phyloP scores from a whole-genome alignment of 805 yeast genomes.

The Saturnispora mendoncae region DNA sequence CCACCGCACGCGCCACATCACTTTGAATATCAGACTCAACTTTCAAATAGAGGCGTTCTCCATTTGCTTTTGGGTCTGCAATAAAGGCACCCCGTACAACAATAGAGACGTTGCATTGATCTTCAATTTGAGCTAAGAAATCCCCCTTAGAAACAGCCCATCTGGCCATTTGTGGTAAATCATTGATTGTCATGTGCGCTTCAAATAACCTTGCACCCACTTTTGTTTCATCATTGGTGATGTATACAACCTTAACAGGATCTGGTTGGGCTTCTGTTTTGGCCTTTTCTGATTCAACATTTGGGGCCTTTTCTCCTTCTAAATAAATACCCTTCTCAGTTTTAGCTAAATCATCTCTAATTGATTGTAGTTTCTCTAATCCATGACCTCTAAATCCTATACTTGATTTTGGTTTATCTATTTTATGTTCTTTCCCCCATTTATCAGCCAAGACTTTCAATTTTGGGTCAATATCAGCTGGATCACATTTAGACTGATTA shows the following conservation, averaged over 20 bases:
- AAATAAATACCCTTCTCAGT: conserved; percentile 39
- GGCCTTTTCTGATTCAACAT: conserved; percentile 13
- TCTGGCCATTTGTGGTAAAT: conserved; percentile 71
- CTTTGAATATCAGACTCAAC: conserved; percentile 65
- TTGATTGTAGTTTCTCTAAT: conserved; percentile 62
- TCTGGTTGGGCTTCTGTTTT: conserved; percentile 15
- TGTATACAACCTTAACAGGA: conserved; percentile 5
- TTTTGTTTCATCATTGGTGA: conserved; percentile 4
- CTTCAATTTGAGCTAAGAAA: conserved; percentile 53
- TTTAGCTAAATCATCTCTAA: conserved; percentile 42
- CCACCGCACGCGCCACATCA: conserved; percentile 52
- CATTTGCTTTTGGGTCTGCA: conserved; percentile 41
- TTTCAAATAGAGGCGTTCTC: conserved; percentile 66
- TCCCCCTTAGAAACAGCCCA: conserved; percentile 70
- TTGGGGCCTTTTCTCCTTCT: conserved; percentile 31
- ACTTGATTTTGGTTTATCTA: conserved; percentile 53
- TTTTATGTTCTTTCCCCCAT: conserved; percentile 53
- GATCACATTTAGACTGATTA: conserved; percentile 42
- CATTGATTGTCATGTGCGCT: conserved; percentile 56
- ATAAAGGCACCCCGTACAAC: conserved; percentile 77
- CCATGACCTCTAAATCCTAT: conserved; percentile 95
- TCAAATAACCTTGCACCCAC: conserved; percentile 8
- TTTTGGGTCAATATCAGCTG: conserved; percentile 36
- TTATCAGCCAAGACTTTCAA: conserved; percentile 41
- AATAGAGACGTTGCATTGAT: conserved; percentile 63